Base-by-base conservation (phyloP, 2,329 filamentous ascomycete genomes). In the Elsinoe ampelina region DNA sequence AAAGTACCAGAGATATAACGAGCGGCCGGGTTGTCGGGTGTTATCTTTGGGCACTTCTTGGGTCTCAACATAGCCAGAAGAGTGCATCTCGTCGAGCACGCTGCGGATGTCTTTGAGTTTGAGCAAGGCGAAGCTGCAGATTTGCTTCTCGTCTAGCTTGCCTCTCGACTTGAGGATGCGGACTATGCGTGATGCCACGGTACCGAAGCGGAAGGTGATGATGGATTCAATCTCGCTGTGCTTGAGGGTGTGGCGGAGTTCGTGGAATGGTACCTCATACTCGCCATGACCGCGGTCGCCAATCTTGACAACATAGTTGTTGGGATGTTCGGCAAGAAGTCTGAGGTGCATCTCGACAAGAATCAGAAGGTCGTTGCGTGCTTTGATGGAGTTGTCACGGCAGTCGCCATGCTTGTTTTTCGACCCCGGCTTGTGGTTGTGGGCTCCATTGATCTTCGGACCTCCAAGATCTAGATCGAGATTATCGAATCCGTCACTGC, bases 1-100 rank as follows among this genome's bases (percentile, higher is more conserved):
- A 70, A 89, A 95, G 75, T 84, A 95, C 85, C 91, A 96, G 57
- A 97, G 81, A 69, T 91, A 97, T 20, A 95, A 80, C 0, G 90
- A 95, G 54, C 89, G 83, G 60, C 85, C 87, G 0, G 91, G 88
- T 64, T 87, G 81, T 34, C 90, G 85, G 60, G 84, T 85, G 62
- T 86, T 86, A 65, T 97, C 92, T 62, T 88, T 87, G 0, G 93
- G 93, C 0, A 98, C 86, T 73, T 98, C 93, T 70, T 98, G 93
- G 5, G 95, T 82, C 63, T 97, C 89, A 11, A 95, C 83, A 59
- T 93, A 85, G 1, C 93, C 92, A 15, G 84, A 83, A 69, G 89
- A 84, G 63, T 95, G 88, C 79, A 98, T 87, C 60, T 85, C 83
- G 12, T 88, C 85, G 71, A 97, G 85, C 60, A 90, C 86, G 58